phyloP scores from a whole-genome alignment of 1,284 basidiomycete species.

The Rhodotorula sp. region DNA sequence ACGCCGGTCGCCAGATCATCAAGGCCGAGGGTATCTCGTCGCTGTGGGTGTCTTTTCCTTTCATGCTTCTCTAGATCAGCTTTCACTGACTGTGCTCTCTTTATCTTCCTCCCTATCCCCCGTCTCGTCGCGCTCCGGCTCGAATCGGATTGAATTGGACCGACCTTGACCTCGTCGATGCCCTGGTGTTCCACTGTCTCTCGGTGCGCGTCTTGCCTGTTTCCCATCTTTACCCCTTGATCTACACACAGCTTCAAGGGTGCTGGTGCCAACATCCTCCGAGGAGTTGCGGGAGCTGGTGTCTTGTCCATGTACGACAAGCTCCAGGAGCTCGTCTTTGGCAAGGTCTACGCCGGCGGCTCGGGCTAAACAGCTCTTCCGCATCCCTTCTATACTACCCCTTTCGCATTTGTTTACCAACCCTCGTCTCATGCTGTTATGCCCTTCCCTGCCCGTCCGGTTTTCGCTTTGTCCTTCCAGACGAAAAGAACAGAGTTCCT shows the following conservation, averaged over 20 bases:
- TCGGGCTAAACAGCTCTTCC: conserved; percentile 15
- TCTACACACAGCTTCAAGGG: conserved; percentile 67
- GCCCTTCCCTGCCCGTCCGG: neutral
- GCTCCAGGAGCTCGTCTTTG: conserved; percentile 83
- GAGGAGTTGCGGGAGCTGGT: conserved; percentile 79
- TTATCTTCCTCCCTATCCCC: neutral
- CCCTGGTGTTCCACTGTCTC: no score
- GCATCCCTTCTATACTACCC: no score
- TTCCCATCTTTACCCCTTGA: neutral
- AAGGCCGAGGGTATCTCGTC: conserved; percentile 82
- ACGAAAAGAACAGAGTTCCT: neutral
- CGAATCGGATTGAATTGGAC: no score
- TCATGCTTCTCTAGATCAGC: conserved; percentile 52
- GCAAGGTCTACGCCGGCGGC: conserved; percentile 29
- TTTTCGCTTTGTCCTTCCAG: neutral
- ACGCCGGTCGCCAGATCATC: conserved; percentile 68
- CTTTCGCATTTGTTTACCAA: neutral
- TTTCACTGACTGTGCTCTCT: conserved; percentile 60
- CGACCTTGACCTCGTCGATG: no score
- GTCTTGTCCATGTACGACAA: conserved; percentile 57
- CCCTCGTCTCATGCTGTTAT: neutral
- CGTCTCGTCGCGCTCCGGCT: neutral
- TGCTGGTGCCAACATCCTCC: conserved; percentile 61
- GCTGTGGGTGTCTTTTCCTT: conserved; percentile 49
- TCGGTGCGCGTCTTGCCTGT: no score